Percentiles rank a stretch among this genome's conserved stretches.
These are phyloP conservation scores for Penicillium brasilianum DNA, from an alignment of 2,329 filamentous ascomycete species.

Conservation along the genomic window DNA sequence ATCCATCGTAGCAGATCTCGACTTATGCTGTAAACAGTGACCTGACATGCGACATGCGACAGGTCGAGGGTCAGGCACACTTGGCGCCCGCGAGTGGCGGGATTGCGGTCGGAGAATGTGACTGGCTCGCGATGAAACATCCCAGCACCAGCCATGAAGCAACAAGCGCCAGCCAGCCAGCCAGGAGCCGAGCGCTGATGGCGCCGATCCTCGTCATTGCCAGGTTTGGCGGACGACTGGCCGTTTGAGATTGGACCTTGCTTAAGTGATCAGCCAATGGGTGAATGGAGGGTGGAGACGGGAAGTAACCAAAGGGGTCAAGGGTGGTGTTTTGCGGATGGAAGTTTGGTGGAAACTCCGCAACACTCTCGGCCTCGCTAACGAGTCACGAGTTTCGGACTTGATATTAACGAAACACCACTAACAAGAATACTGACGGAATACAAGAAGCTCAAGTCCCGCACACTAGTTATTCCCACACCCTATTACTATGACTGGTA, in stretches of 20 bases:
- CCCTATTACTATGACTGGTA: no score
- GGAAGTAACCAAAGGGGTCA: not conserved
- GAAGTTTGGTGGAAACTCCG: not conserved
- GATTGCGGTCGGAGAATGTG: constrained; percentile 6
- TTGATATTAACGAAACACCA: not conserved
- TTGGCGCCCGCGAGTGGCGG: constrained; percentile 4
- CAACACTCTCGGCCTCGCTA: not conserved
- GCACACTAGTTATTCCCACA: no score
- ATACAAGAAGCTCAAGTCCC: no score
- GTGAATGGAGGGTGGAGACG: constrained; percentile 13
- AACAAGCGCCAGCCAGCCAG: constrained; percentile 19
- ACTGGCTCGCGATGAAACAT: constrained; percentile 28
- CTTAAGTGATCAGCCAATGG: constrained; percentile 20
- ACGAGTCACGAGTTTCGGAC: not conserved
- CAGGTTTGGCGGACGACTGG: constrained; percentile 16
- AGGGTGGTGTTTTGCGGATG: not conserved
- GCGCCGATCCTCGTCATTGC: constrained; percentile 18
- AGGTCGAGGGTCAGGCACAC: constrained; percentile 10
- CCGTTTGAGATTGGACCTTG: constrained; percentile 27
- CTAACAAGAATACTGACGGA: no score
- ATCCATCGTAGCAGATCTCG: not conserved
- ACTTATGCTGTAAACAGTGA: constrained; percentile 6
- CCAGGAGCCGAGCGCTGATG: not conserved
- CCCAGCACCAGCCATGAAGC: constrained; percentile 14
- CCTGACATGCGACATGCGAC: constrained; percentile 20